phyloP scores from a whole-genome alignment of 495 filamentous ascomycete genomes.

The Collariella sp. region DNA sequence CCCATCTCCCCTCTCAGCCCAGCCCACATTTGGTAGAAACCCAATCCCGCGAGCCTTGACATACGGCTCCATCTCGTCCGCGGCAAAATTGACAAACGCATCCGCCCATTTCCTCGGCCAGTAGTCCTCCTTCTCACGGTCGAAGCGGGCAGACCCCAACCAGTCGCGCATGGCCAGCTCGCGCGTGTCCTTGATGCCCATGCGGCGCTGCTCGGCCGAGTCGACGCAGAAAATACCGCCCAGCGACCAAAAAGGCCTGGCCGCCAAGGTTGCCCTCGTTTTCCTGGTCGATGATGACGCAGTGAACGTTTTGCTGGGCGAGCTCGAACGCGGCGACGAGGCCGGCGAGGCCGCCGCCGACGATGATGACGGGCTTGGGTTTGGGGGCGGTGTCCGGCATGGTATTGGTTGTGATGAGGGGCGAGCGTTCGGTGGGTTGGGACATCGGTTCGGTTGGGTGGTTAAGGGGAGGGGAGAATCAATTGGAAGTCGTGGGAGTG shows the following conservation, averaged over 20 bases:
- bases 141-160: conserved; percentile 42
- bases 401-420: too few relatives aligned
- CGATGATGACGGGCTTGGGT: conserved; percentile 39
- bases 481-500: not conserved
- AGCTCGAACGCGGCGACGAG: conserved; percentile 46
- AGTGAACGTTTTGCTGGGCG: conserved; percentile 31
- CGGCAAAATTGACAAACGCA: conserved; percentile 46
- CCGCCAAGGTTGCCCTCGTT: conserved; percentile 39
- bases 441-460: not conserved
- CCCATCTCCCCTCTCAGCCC: conserved; percentile 46
- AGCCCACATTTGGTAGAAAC: conserved; percentile 39
- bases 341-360: conserved; percentile 44
- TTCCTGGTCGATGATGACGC: conserved; percentile 44
- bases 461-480: not conserved
- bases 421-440: too few relatives aligned
- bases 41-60: conserved; percentile 37
- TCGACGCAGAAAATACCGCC: conserved; percentile 46
- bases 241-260: conserved; percentile 48
- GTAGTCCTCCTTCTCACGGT: conserved; percentile 38
- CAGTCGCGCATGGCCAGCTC: conserved; percentile 44
- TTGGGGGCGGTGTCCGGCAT: not conserved
- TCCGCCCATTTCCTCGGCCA: conserved; percentile 47
- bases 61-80: conserved; percentile 42
- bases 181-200: conserved; percentile 43
- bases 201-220: conserved; percentile 39